Evolutionary conservation across 305 asterid species (phyloP), one percentile per base, ranked within the genome.

Genomic region (Fraxinus latifolia): DNA sequence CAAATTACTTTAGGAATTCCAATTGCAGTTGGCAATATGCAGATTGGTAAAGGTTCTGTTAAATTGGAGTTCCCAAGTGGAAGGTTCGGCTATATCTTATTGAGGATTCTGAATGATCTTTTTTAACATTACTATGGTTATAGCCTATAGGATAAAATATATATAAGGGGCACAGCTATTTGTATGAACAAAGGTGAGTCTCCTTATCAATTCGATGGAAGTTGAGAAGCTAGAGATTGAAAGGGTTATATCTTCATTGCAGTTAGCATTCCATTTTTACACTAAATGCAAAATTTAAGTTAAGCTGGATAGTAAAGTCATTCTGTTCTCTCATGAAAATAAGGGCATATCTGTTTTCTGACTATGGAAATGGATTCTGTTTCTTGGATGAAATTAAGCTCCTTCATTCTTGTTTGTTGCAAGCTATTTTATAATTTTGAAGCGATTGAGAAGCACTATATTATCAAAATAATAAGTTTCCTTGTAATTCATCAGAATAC

Each of bases 201-300:
- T 25, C 44, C 19, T 70, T 70, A 14, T 70, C 76, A n/a, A 0
- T n/a, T 70, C 3, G 0, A 67, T 31, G 76, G 76, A 70, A 32
- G 7, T n/a, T 34, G 33, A 70, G 75, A 67, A 67, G 74, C 74
- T 27, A 27, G 37, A 67, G 74, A 67, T 27, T 67, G 37, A 29
- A 27, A 11, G 1, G 73, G 34, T 65, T 65, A 3, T 65, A 65
- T 65, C n/a, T 65, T 21, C 5, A 65, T 65, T 11, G 33, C 73
- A 65, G 73, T 23, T 25, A 65, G 17, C 11, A 21, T 65, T 8
- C 73, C 73, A 65, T 68, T 68, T 23, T 27, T 68, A 68, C 36
- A 68, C 39, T 39, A 31, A 70, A 65, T 65, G 73, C 73, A 65
- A 70, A 70, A 14, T 70, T 70, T 70, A 70, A 6, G 75, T 70